Conservation (phyloP, 176 grass and related monocot species). For the Triticum timopheevii region DNA sequence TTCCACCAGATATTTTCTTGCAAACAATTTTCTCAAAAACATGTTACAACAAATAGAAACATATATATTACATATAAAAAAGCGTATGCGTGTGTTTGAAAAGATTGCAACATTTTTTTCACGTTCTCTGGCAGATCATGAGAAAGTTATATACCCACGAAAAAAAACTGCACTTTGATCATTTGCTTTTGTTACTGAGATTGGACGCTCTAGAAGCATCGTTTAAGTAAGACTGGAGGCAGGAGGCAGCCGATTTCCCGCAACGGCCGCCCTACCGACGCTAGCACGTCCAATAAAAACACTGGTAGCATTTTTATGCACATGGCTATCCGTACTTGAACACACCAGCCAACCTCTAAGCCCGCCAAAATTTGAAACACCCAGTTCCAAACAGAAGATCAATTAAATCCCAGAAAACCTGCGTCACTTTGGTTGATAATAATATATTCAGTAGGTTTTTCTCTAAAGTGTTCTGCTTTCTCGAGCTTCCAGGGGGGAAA, state of each 20-base stretch:
- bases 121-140: too few relatives aligned
- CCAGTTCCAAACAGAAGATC: conserved; percentile 31
- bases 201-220: too few relatives aligned
- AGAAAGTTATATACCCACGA: too few relatives aligned
- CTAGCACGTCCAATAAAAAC: background rate
- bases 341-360: conserved; percentile 17
- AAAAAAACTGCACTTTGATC: too few relatives aligned
- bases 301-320: background rate
- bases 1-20: too few relatives aligned
- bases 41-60: too few relatives aligned
- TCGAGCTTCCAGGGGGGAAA: conserved; percentile 28
- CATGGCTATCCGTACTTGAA: background rate
- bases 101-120: too few relatives aligned
- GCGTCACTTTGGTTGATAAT: conserved; percentile 32
- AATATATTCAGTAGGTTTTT: conserved; percentile 30
- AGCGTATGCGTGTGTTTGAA: too few relatives aligned
- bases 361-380: conserved; percentile 58
- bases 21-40: too few relatives aligned
- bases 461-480: conserved; percentile 41
- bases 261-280: background rate
- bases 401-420: conserved; percentile 43
- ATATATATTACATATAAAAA: too few relatives aligned
- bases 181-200: too few relatives aligned
- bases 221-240: background rate
- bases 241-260: background rate